Conservation (phyloP, 176 grass and related monocot genomes). For the Lolium rigidum region DNA sequence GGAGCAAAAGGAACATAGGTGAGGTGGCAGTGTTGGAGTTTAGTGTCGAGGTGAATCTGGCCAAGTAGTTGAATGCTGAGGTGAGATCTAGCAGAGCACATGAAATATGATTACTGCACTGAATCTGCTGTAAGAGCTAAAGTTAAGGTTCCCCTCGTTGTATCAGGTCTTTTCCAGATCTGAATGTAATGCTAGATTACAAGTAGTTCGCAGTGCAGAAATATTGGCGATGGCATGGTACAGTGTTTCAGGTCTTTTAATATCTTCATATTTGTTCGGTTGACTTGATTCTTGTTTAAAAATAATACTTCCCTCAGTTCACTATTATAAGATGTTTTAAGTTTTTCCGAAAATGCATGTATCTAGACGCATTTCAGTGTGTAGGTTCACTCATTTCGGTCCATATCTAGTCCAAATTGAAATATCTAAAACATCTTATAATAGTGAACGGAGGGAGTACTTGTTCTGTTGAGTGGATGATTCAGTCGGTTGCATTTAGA, state of each 20-base stretch:
- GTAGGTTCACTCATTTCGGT: too few relatives aligned
- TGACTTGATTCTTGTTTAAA: slow-evolving; percentile 10
- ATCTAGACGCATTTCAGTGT: too few relatives aligned
- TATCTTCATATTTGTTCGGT: slow-evolving; percentile 17
- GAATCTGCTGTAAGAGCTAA: background rate
- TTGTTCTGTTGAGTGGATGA: background rate
- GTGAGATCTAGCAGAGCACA: background rate
- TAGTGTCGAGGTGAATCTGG: slow-evolving; percentile 17
- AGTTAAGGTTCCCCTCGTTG: background rate
- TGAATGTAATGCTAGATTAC: background rate
- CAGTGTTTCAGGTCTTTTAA: background rate
- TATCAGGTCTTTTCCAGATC: background rate
- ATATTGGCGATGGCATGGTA: background rate
- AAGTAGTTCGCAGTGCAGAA: background rate
- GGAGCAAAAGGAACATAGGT: background rate
- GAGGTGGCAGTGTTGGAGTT: background rate
- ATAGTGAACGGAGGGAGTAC: too few relatives aligned
- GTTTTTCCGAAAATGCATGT: too few relatives aligned
- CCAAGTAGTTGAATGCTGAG: background rate
- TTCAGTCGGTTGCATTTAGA: background rate
- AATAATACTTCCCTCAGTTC: background rate
- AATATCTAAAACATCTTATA: too few relatives aligned
- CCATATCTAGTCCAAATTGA: too few relatives aligned
- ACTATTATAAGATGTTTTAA: too few relatives aligned
- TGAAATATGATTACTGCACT: background rate